phyloP scores from a whole-genome alignment of 169 alveolate species.

The Plasmodium reichenowi region DNA sequence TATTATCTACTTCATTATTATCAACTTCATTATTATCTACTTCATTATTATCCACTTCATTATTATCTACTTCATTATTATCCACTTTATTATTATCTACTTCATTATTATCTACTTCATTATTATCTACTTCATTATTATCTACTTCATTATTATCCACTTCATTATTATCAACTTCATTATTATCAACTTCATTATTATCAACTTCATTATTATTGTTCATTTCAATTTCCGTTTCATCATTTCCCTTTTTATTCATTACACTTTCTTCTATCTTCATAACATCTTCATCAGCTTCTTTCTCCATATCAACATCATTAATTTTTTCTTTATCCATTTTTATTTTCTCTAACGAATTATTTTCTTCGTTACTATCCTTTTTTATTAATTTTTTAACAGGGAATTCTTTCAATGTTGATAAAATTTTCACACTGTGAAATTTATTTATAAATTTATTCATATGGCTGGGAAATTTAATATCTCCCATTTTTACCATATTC shows the following conservation, averaged over 20 bases:
- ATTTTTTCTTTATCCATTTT: neutral
- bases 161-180: too few species aligned
- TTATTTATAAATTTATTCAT: slow-evolving; percentile 14
- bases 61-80: neutral
- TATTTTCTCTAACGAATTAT: neutral
- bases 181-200: too few species aligned
- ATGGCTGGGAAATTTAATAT: neutral
- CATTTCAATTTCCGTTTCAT: too few species aligned
- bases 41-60: too few species aligned
- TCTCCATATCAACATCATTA: neutral
- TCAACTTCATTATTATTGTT: too few species aligned
- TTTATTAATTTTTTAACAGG: slow-evolving; percentile 1
- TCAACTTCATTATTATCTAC: too few species aligned
- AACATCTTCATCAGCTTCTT: neutral
- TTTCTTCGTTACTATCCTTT: neutral
- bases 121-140: too few species aligned
- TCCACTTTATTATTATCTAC: neutral
- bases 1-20: too few species aligned
- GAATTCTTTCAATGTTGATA: slow-evolving; percentile 20
- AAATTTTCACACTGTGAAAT: slow-evolving; percentile 3
- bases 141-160: neutral
- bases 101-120: too few species aligned
- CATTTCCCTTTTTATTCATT: too few species aligned
- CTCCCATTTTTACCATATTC: neutral
- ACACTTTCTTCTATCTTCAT: too few species aligned